Evolutionary conservation across 1,139 yeast species (phyloP).

Genomic region (Taphrina communis): DNA sequence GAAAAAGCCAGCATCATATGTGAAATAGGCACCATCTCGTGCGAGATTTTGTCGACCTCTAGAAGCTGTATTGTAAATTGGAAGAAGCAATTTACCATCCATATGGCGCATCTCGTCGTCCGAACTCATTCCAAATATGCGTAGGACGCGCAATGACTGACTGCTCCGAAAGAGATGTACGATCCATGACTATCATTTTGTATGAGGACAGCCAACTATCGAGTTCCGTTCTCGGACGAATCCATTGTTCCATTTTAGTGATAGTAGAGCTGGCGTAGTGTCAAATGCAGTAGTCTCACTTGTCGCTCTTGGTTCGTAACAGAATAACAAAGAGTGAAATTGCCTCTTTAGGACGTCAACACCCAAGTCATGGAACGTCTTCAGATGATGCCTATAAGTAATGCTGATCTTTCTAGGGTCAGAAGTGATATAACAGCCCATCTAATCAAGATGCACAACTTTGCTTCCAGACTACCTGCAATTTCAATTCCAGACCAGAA

Average conservation of each 20-base stretch:
- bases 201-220: not conserved
- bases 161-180: no score
- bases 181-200: not conserved
- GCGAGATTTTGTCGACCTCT: conserved; percentile 18
- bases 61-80: conserved; percentile 11
- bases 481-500: conserved; percentile 14
- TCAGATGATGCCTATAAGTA: conserved; percentile 1
- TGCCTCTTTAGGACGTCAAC: conserved; percentile 11
- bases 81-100: conserved; percentile 23
- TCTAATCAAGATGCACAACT: not conserved
- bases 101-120: not conserved
- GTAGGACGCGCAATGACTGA: not conserved
- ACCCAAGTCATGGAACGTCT: not conserved
- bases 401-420: not conserved
- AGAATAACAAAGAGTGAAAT: conserved; percentile 7
- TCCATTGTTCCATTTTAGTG: not conserved
- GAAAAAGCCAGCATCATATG: not conserved
- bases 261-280: not conserved
- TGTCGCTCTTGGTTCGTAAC: not conserved
- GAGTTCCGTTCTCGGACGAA: not conserved
- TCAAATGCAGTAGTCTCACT: not conserved
- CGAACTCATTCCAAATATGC: not conserved
- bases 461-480: conserved; percentile 8
- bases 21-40: conserved; percentile 7
- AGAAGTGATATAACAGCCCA: not conserved